Conservation (phyloP, 441 rosid genomes). For the Capsella rubella region DNA sequence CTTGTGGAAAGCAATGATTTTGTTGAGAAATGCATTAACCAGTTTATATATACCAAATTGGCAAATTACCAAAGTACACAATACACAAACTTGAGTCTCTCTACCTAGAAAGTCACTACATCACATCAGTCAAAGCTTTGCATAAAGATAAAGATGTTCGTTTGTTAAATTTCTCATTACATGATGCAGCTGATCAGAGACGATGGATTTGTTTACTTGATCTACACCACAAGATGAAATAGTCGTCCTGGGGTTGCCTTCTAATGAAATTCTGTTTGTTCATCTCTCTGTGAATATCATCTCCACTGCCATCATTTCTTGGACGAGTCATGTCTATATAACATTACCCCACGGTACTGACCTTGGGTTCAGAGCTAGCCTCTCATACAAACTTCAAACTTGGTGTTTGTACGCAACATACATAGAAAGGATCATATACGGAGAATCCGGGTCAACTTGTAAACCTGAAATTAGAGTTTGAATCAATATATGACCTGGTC, state of each 20-base stretch:
- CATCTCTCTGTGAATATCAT: background rate
- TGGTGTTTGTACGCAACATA: constrained; percentile 7
- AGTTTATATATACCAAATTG: constrained; percentile 17
- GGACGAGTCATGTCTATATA: constrained; percentile 4
- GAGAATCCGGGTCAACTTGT: constrained; percentile 80
- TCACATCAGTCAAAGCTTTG: constrained; percentile 3
- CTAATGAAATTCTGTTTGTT: background rate
- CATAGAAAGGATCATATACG: constrained; percentile 56
- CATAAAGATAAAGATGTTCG: constrained; percentile 4
- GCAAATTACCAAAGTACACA: constrained; percentile 1
- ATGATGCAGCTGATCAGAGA: constrained; percentile 18
- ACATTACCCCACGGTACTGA: constrained; percentile 10
- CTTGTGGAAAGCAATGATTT: constrained; percentile 33
- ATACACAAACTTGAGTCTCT: constrained; percentile 1
- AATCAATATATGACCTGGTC: constrained; percentile 9
- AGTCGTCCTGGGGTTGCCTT: constrained; percentile 2
- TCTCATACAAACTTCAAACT: constrained; percentile 16
- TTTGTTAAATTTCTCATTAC: constrained; percentile 16
- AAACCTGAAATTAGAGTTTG: constrained; percentile 58
- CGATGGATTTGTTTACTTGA: constrained; percentile 19
- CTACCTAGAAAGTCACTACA: constrained; percentile 18
- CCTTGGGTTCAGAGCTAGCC: constrained; percentile 26
- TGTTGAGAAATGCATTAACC: constrained; percentile 23
- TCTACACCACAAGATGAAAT: constrained; percentile 12
- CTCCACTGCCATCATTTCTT: constrained; percentile 11